Percentiles rank a stretch among this genome's conserved stretches.
Evolutionary conservation across 83 land plant species (phyloP).

Genomic region (Diphasiastrum complanatum): DNA sequence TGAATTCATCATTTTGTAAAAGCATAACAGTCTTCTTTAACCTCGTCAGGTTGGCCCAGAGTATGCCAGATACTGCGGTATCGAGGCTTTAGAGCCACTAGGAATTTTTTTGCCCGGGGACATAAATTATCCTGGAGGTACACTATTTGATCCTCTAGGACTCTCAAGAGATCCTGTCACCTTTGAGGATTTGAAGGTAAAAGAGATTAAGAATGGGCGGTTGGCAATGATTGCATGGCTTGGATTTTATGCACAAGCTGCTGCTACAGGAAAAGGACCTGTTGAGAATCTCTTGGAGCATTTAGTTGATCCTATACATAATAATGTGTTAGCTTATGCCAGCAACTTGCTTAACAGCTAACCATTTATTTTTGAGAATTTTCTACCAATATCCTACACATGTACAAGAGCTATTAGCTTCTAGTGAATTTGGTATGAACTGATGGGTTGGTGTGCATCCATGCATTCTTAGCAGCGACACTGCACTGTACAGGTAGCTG

Average conservation of each 20-base stretch:
- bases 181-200: constrained; percentile 88
- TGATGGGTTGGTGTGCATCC: too few species aligned
- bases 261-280: constrained; percentile 76
- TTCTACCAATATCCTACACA: too few species aligned
- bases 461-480: too few species aligned
- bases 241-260: constrained; percentile 78
- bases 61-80: constrained; percentile 96
- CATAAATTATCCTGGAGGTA: constrained; percentile 81
- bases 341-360: too few species aligned
- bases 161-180: constrained; percentile 67
- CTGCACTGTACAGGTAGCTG: too few species aligned
- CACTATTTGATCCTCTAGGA: constrained; percentile 79
- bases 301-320: constrained; percentile 66
- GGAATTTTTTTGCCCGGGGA: constrained; percentile 88
- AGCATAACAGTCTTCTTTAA: too few species aligned
- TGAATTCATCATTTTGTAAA: too few species aligned
- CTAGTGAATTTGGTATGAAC: too few species aligned
- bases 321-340: constrained; percentile 33
- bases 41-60: constrained; percentile 97
- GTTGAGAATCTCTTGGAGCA: constrained; percentile 77
- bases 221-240: constrained; percentile 96
- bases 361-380: too few species aligned
- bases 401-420: too few species aligned
- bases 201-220: constrained; percentile 94
- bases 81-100: constrained; percentile 87